These are phyloP conservation scores for Osmozyma mogii DNA, from an alignment of 805 yeast genomes.

Conservation along the genomic window DNA sequence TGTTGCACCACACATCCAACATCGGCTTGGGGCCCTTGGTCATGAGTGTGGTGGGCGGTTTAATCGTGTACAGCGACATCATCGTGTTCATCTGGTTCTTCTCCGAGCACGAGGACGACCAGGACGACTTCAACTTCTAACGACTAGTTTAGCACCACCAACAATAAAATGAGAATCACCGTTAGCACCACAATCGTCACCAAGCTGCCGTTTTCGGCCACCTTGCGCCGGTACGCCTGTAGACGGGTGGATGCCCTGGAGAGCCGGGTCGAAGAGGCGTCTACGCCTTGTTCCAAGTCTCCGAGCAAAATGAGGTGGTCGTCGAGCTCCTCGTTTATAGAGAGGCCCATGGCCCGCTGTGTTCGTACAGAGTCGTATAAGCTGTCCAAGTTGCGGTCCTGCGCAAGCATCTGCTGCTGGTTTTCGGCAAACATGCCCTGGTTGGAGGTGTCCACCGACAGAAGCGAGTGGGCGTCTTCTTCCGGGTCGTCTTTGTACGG, in stretches of 20 bases:
- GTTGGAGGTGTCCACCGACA: slow-evolving; percentile 23
- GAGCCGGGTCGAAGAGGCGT: slow-evolving; percentile 22
- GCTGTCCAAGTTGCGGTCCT: slow-evolving; percentile 28
- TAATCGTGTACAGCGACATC: slow-evolving; percentile 37
- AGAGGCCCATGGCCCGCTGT: slow-evolving; percentile 34
- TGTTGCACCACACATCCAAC: slow-evolving; percentile 29
- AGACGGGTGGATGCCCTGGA: slow-evolving; percentile 24
- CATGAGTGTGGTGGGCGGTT: slow-evolving; percentile 38
- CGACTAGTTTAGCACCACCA: slow-evolving; percentile 32
- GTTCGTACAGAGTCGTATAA: slow-evolving; percentile 26
- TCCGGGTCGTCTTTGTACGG: slow-evolving; percentile 27
- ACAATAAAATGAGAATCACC: slow-evolving; percentile 29
- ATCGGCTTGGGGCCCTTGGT: slow-evolving; percentile 32
- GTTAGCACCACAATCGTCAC: slow-evolving; percentile 35
- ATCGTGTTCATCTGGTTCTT: slow-evolving; percentile 39
- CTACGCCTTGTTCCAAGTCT: slow-evolving; percentile 37
- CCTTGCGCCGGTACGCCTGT: slow-evolving; percentile 23
- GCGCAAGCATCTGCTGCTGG: slow-evolving; percentile 32
- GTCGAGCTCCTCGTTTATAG: slow-evolving; percentile 32
- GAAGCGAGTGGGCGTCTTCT: slow-evolving; percentile 13
- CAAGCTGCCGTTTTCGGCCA: slow-evolving; percentile 36
- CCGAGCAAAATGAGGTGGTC: slow-evolving; percentile 33
- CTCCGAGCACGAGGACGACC: slow-evolving; percentile 37
- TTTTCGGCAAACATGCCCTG: slow-evolving; percentile 36
- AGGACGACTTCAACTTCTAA: slow-evolving; percentile 37